phyloP scores from a whole-genome alignment of 768 basidiomycete genomes.

The Lactarius indigo region DNA sequence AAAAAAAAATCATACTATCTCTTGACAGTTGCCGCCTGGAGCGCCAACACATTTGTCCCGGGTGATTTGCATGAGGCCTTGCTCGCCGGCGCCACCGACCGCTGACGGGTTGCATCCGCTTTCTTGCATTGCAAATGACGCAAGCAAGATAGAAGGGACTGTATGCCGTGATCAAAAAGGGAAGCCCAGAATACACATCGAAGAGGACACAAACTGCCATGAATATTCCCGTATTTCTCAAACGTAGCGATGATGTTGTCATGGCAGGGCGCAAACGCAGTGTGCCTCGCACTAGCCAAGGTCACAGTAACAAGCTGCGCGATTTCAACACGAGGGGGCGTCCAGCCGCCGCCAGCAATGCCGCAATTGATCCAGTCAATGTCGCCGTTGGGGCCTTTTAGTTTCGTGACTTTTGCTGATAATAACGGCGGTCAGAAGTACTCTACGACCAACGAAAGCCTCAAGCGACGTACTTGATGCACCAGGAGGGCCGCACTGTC shows the following conservation, averaged over 20 bases:
- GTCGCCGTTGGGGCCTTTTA: conserved; percentile 65
- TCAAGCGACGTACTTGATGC: conserved; percentile 13
- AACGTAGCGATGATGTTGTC: conserved; percentile 51
- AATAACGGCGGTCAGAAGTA: not conserved
- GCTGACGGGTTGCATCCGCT: conserved; percentile 63
- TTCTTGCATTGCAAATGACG: conserved; percentile 89
- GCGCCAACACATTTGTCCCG: conserved; percentile 69
- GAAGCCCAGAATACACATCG: not conserved
- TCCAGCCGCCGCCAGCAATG: conserved; percentile 59
- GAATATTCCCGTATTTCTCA: conserved; percentile 50
- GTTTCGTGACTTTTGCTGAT: conserved; percentile 46
- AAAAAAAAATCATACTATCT: conserved; percentile 33
- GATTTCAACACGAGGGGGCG: conserved; percentile 58
- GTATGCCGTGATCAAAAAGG: conserved; percentile 3
- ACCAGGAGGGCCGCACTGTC: conserved; percentile 9
- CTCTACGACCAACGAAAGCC: conserved; percentile 1
- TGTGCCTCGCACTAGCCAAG: conserved; percentile 44
- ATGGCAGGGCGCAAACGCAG: conserved; percentile 60
- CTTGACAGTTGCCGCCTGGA: conserved; percentile 41
- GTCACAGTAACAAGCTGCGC: conserved; percentile 47
- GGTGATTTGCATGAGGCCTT: conserved; percentile 86
- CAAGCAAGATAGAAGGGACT: conserved; percentile 76
- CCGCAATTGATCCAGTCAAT: conserved; percentile 81
- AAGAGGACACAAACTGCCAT: conserved; percentile 35
- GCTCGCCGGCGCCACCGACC: conserved; percentile 75